Percentiles rank a stretch among this genome's conserved stretches.
Evolutionary conservation across 78 protist genomes (phyloP).

Genomic region (Planoprotostelium fungivorum): DNA sequence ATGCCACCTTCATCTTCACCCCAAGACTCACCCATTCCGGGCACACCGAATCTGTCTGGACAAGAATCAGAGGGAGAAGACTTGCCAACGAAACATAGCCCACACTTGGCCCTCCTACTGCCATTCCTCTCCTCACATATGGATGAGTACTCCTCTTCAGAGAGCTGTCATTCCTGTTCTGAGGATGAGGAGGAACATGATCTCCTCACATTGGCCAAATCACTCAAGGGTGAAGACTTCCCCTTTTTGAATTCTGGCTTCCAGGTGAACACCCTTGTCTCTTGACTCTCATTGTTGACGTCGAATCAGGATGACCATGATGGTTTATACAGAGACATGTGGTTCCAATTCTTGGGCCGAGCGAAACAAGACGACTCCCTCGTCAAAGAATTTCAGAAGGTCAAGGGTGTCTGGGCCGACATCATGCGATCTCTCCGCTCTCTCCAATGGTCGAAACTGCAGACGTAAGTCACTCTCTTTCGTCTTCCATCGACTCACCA

Average conservation of each 20-base stretch:
- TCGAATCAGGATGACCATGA: no score
- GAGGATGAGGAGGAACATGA: background rate
- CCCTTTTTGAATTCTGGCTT: background rate
- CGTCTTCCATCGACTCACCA: background rate
- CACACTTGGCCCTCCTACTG: background rate
- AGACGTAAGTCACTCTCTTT: background rate
- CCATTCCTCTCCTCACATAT: background rate
- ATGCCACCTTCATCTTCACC: background rate
- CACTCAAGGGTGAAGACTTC: background rate
- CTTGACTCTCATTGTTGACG: no score
- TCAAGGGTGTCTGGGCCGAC: background rate
- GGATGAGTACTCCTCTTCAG: background rate
- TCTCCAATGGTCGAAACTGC: background rate
- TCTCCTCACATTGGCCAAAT: background rate
- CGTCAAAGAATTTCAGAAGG: background rate
- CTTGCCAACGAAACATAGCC: background rate
- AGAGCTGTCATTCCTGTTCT: background rate
- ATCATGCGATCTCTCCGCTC: background rate
- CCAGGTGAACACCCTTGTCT: no score
- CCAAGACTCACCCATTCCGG: background rate
- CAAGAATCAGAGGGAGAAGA: background rate
- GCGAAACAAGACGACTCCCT: background rate
- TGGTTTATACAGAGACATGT: background rate
- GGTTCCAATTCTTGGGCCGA: background rate
- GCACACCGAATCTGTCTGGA: background rate